Evolutionary conservation across 345 rosid genomes (phyloP), one percentile per base, ranked within the genome.

Genomic region (Eucalyptus viminalis): DNA sequence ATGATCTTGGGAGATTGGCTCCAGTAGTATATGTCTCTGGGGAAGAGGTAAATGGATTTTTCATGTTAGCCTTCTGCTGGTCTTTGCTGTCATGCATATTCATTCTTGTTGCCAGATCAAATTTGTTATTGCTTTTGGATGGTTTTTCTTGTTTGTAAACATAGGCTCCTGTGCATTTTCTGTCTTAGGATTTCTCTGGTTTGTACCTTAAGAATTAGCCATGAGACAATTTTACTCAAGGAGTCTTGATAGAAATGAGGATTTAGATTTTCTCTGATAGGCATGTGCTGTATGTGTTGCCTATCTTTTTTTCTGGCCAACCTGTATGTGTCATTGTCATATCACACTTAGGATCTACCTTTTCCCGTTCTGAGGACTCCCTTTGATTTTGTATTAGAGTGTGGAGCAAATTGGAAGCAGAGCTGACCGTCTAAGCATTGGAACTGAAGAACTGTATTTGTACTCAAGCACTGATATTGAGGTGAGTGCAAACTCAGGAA

Each of bases 1-100:
- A 25, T 87, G 95, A 93, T 87, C 72, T 87, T 90, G 94, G 93
- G 16, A 88, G 89, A 91, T 92, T 95, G 31, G 93, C 96, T 92
- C 94, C 96, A 24, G 99, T 97, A 89, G 94, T 97, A 40, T 97
- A 96, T 91, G 97, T 96, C 44, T 97, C 99, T 87, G 98, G 99
- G 58, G 99, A 97, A 95, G 99, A 97, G 98, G 99, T 97, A 90
- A 90, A 94, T 90, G 25, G 87, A 80, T 31, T 62, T 85, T 54
- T 40, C 45, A 54, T 49, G 27, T 2, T 76, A 76, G 83, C 29
- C 29, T 76, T 25, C 47, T 49, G 15, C 86, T 51, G 22, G 5
- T 47, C n/a, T 25, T 76, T 72, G n/a, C 40, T 25, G 49, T 88
- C 6, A 40, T 49, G 22, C 56, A 10, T 76, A 21, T 22, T 45